A percentile compares a stretch with the other conserved stretches of the same genome.
Evolutionary conservation across 768 basidiomycete genomes (phyloP).

Genomic region (Boletus sp.): DNA sequence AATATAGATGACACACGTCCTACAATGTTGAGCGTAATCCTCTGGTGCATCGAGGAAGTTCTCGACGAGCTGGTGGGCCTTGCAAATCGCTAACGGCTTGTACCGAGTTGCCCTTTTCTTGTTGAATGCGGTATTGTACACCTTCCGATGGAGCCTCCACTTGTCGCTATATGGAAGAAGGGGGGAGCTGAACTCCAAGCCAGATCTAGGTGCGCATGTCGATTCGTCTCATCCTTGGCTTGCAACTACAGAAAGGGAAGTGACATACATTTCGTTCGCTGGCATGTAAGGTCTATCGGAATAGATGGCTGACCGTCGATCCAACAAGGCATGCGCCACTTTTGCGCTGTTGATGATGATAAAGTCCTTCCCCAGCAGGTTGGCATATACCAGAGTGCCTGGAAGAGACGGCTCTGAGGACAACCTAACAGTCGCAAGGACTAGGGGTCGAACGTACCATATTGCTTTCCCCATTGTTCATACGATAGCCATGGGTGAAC

Average conservation of each 20-base stretch:
- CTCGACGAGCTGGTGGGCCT: slow-evolving; percentile 21
- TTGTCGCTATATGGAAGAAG: slow-evolving; percentile 28
- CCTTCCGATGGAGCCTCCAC: slow-evolving; percentile 32
- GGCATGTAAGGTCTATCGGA: slow-evolving; percentile 26
- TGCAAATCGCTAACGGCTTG: slow-evolving; percentile 11
- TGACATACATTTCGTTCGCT: slow-evolving; percentile 18
- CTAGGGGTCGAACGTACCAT: slow-evolving; percentile 20
- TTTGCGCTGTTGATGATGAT: slow-evolving; percentile 23
- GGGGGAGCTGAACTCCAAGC: slow-evolving; percentile 29
- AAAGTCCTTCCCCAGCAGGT: slow-evolving; percentile 27
- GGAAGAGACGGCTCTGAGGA: not conserved
- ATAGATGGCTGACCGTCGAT: slow-evolving; percentile 26
- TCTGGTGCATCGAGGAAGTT: slow-evolving; percentile 20
- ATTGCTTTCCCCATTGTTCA: slow-evolving; percentile 31
- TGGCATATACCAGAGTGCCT: slow-evolving; percentile 27
- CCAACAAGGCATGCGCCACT: slow-evolving; percentile 23
- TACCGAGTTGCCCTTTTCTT: slow-evolving; percentile 12
- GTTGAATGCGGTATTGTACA: slow-evolving; percentile 21
- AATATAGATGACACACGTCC: slow-evolving; percentile 21
- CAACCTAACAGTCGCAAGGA: not conserved
- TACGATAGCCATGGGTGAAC: slow-evolving; percentile 32
- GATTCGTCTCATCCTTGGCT: not conserved
- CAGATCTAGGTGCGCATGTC: slow-evolving; percentile 19
- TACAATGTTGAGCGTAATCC: slow-evolving; percentile 15
- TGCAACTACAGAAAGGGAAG: not conserved